These are phyloP conservation scores for Suillus cothurnatus DNA, from an alignment of 768 basidiomycete species.

Conservation along the genomic window DNA sequence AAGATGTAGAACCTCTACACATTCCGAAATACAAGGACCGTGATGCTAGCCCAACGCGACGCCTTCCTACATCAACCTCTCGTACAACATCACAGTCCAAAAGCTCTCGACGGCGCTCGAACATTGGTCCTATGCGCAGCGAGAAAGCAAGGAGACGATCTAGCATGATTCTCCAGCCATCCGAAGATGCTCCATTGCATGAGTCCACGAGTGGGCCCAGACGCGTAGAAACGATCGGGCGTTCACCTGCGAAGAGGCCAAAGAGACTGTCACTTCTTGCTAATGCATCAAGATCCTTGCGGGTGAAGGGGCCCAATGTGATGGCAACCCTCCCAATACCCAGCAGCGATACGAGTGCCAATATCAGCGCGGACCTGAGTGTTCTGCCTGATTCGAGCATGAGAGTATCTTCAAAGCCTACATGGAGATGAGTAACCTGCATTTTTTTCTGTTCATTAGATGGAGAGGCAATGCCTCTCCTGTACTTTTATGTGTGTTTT, in stretches of 20 bases:
- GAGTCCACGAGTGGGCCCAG: slow-evolving; percentile 37
- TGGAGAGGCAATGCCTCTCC: slow-evolving; percentile 16
- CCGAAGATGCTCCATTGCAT: slow-evolving; percentile 35
- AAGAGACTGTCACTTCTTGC: slow-evolving; percentile 60
- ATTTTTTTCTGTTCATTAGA: slow-evolving; percentile 14
- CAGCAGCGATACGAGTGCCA: slow-evolving; percentile 45
- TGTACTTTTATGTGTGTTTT: slow-evolving; percentile 19
- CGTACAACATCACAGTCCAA: slow-evolving; percentile 39
- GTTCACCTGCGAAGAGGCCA: slow-evolving; percentile 61
- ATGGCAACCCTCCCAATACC: slow-evolving; percentile 36
- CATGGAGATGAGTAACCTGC: slow-evolving; percentile 52
- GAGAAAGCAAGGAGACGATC: slow-evolving; percentile 78
- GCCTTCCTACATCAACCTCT: slow-evolving; percentile 49
- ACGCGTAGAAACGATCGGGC: slow-evolving; percentile 42
- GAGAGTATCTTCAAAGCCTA: slow-evolving; percentile 47
- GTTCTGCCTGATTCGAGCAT: slow-evolving; percentile 38
- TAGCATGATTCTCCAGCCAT: slow-evolving; percentile 76
- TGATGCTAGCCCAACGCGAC: slow-evolving; percentile 49
- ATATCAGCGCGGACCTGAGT: slow-evolving; percentile 40
- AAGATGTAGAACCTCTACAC: slow-evolving; percentile 28
- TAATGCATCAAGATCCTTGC: slow-evolving; percentile 37
- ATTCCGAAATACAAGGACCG: slow-evolving; percentile 39
- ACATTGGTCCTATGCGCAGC: slow-evolving; percentile 71
- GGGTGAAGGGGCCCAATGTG: slow-evolving; percentile 34
- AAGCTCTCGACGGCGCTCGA: slow-evolving; percentile 61